Evolutionary conservation across 139 green algal species (phyloP).

Genomic region (Penium margaritaceum): DNA sequence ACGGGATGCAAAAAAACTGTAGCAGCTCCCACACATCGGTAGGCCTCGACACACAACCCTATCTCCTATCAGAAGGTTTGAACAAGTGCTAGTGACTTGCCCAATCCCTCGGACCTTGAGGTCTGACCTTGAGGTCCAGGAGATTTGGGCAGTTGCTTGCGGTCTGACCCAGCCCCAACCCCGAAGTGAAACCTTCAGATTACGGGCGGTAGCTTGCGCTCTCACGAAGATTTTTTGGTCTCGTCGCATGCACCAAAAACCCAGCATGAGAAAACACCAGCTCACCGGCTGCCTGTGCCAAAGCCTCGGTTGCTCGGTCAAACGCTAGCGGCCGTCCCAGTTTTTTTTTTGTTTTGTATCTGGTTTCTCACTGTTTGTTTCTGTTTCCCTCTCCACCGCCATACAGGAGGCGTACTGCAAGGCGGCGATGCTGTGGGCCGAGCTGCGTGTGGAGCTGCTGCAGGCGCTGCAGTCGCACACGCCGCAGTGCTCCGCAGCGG

Average conservation of each 20-base stretch:
- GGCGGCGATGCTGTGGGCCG: conserved; percentile 32
- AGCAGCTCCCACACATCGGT: too few species aligned
- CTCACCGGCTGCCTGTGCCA: neutral
- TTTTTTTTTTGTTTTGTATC: neutral
- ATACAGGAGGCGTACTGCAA: conserved; percentile 45
- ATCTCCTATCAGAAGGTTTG: too few species aligned
- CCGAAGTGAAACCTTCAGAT: neutral
- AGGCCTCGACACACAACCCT: too few species aligned
- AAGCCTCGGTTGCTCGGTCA: neutral
- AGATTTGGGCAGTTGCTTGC: too few species aligned
- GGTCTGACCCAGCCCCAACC: too few species aligned
- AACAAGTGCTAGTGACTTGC: too few species aligned
- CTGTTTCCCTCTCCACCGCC: neutral
- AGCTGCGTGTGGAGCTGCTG: conserved; percentile 39
- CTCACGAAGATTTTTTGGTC: too few species aligned
- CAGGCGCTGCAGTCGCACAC: neutral
- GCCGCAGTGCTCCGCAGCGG: neutral
- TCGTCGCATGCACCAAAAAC: too few species aligned
- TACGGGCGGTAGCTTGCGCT: neutral
- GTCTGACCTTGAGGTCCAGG: too few species aligned
- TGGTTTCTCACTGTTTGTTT: neutral
- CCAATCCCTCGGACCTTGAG: too few species aligned
- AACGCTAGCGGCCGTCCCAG: neutral
- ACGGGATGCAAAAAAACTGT: too few species aligned
- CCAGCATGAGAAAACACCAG: too few species aligned